phyloP scores from a whole-genome alignment of 768 basidiomycete species.

The Hydnomerulius pinastri region DNA sequence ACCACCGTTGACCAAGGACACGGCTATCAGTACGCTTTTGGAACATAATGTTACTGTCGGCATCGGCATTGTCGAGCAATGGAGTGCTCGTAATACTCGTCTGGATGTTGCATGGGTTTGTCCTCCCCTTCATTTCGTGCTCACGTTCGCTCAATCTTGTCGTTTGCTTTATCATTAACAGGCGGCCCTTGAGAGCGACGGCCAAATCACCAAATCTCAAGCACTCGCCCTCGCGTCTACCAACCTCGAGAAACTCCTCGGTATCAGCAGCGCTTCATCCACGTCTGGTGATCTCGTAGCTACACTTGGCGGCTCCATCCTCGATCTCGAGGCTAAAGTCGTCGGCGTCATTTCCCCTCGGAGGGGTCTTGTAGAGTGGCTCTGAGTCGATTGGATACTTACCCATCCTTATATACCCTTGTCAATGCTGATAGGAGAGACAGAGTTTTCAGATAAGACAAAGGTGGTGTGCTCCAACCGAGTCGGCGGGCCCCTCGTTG shows the following conservation, averaged over 20 bases:
- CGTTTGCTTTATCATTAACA: no score
- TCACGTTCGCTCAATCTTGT: slow-evolving; percentile 5
- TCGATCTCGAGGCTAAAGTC: slow-evolving; percentile 49
- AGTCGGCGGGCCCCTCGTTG: no score
- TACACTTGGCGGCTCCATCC: slow-evolving; percentile 52
- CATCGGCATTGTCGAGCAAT: slow-evolving; percentile 63
- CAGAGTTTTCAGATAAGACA: no score
- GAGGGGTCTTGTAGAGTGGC: slow-evolving; percentile 51
- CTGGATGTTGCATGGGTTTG: slow-evolving; percentile 84
- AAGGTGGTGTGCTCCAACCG: no score
- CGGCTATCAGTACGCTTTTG: slow-evolving; percentile 59
- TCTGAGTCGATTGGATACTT: no score
- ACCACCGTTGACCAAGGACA: slow-evolving; percentile 41
- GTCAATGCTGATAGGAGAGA: no score
- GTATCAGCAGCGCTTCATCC: slow-evolving; percentile 17
- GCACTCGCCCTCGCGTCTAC: slow-evolving; percentile 56
- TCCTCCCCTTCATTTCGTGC: slow-evolving; percentile 29
- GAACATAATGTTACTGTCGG: slow-evolving; percentile 73
- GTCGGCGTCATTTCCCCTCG: slow-evolving; percentile 55
- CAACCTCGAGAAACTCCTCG: slow-evolving; percentile 53
- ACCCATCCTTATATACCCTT: no score
- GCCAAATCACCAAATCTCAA: slow-evolving; percentile 41
- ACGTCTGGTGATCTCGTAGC: slow-evolving; percentile 56
- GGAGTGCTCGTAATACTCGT: slow-evolving; percentile 73
- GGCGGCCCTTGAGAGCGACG: slow-evolving; percentile 43